A percentile compares a stretch with the other conserved stretches of the same genome.
phyloP scores from a whole-genome alignment of 371 early-diverging fungal species.

The Mucor indicus region DNA sequence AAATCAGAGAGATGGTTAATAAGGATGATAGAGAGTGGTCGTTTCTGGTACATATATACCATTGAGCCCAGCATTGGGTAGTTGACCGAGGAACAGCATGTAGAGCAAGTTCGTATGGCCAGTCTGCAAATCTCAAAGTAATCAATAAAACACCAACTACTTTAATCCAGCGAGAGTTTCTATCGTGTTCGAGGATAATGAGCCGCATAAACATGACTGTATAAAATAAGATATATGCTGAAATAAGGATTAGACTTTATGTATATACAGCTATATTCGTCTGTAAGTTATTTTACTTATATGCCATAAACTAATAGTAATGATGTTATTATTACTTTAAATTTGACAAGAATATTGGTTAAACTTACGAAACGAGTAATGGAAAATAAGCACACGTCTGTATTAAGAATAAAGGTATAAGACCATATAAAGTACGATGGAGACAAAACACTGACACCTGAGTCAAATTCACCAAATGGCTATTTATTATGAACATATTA shows the following conservation, averaged over 20 bases:
- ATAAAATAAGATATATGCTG: slow-evolving; percentile 35
- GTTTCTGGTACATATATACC: no score
- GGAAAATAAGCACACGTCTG: slow-evolving; percentile 41
- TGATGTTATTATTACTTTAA: no score
- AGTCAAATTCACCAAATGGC: slow-evolving; percentile 41
- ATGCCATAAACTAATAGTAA: slow-evolving; percentile 39
- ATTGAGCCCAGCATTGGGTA: slow-evolving; percentile 41
- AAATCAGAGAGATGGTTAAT: no score
- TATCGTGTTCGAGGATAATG: slow-evolving; percentile 32
- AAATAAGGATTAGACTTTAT: no score
- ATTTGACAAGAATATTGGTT: no score
- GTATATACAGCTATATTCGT: no score
- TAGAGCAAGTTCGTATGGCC: slow-evolving; percentile 45
- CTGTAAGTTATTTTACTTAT: slow-evolving; percentile 32
- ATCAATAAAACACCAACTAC: slow-evolving; percentile 30
- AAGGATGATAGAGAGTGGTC: no score
- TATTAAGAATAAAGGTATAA: slow-evolving; percentile 44
- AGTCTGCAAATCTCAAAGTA: slow-evolving; percentile 42
- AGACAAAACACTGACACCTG: slow-evolving; percentile 34
- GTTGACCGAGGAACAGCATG: slow-evolving; percentile 15
- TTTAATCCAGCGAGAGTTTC: slow-evolving; percentile 39
- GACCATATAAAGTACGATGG: slow-evolving; percentile 35
- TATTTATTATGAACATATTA: slow-evolving; percentile 3
- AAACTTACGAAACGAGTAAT: slow-evolving; percentile 44
- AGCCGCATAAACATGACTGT: slow-evolving; percentile 44